Percentiles rank a stretch among this genome's conserved stretches.
These are phyloP conservation scores for Plasmodium gallinaceum DNA, from an alignment of 169 alveolate species.

Conservation along the genomic window DNA sequence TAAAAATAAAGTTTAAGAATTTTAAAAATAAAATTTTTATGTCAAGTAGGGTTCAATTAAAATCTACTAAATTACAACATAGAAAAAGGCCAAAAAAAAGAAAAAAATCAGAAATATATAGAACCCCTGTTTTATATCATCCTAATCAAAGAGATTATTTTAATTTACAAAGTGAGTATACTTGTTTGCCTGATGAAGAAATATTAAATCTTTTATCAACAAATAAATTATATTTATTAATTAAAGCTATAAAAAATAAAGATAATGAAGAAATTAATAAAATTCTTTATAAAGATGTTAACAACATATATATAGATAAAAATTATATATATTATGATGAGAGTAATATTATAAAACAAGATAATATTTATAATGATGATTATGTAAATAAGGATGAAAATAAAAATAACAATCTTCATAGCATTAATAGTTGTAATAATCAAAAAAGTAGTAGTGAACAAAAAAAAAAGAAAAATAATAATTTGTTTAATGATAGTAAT, in stretches of 20 bases:
- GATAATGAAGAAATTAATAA: constrained; percentile 46
- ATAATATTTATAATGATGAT: neutral
- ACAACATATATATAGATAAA: constrained; percentile 52
- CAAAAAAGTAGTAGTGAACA: neutral
- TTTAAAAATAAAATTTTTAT: constrained; percentile 54
- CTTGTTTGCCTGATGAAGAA: constrained; percentile 59
- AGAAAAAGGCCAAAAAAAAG: constrained; percentile 73
- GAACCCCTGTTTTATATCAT: constrained; percentile 75
- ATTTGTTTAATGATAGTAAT: neutral
- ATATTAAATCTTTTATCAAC: constrained; percentile 60
- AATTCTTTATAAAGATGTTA: constrained; percentile 63
- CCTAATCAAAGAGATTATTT: constrained; percentile 69
- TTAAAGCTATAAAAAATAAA: constrained; percentile 52
- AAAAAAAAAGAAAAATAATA: neutral
- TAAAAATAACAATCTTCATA: neutral
- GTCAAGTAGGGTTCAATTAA: constrained; percentile 75
- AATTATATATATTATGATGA: constrained; percentile 58
- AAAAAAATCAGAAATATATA: constrained; percentile 68
- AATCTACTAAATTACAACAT: constrained; percentile 75
- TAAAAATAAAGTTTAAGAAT: constrained; percentile 23
- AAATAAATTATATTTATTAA: constrained; percentile 30
- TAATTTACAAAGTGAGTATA: constrained; percentile 73
- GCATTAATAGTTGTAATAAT: neutral
- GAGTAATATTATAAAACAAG: neutral
- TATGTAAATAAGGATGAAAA: neutral